These are phyloP conservation scores for Citrus sp. DNA, from an alignment of 345 rosid genomes.

Conservation along the genomic window DNA sequence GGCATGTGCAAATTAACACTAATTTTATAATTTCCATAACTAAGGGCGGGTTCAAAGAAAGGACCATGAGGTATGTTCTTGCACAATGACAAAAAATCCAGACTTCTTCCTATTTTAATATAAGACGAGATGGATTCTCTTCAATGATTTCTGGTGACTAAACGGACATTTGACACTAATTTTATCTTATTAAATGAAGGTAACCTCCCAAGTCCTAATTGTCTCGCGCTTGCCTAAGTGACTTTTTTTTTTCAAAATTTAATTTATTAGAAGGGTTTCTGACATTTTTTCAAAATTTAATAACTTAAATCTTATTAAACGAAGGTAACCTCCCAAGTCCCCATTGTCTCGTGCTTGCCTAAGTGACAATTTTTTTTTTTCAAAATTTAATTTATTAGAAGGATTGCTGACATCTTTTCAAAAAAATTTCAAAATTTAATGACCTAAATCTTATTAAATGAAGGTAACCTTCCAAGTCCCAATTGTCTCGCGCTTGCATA, in stretches of 20 bases:
- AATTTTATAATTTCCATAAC: not conserved
- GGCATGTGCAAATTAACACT: conserved; percentile 24
- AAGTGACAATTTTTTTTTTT: too few species aligned
- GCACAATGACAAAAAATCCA: conserved; percentile 6
- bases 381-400: too few species aligned
- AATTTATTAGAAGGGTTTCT: too few species aligned
- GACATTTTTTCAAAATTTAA: too few species aligned
- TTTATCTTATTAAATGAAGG: too few species aligned
- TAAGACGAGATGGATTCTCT: conserved; percentile 8
- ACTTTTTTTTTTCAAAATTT: too few species aligned
- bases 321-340: not conserved
- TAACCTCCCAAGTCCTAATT: too few species aligned
- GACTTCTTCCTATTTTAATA: not conserved
- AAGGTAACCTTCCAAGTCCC: not conserved
- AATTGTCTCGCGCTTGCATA: not conserved
- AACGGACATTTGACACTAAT: conserved; percentile 20
- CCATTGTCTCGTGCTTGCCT: not conserved
- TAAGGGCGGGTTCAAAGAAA: too few species aligned
- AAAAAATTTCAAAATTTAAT: too few species aligned
- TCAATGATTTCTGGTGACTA: conserved; percentile 8
- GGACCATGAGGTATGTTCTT: conserved; percentile 8
- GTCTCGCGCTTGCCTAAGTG: too few species aligned
- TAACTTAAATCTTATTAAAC: not conserved
- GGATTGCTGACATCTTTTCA: too few species aligned
- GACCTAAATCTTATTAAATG: not conserved